Percentiles rank a stretch among this genome's conserved stretches.
phyloP scores from a whole-genome alignment of 1,284 basidiomycete species.

The Psilocybe mexicana region DNA sequence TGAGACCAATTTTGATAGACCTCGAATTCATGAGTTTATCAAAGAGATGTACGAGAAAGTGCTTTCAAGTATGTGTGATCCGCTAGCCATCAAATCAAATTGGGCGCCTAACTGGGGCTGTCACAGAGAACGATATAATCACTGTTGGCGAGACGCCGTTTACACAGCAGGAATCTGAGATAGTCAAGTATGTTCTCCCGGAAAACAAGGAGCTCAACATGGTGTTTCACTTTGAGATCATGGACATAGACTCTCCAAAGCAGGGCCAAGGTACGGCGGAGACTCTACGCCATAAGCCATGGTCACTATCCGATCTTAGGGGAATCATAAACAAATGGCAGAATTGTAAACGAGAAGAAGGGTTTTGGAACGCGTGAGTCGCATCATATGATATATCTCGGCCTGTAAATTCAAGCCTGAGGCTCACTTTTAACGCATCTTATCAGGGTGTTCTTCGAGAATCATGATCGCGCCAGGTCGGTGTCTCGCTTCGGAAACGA shows the following conservation, averaged over 20 bases:
- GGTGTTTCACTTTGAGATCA: constrained; percentile 68
- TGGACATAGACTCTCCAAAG: constrained; percentile 52
- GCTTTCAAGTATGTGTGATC: constrained; percentile 47
- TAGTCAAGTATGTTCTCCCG: constrained; percentile 63
- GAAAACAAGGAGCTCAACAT: constrained; percentile 65
- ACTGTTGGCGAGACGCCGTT: constrained; percentile 72
- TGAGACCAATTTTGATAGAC: constrained; percentile 35
- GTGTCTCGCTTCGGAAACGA: constrained; percentile 71
- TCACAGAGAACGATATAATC: constrained; percentile 52
- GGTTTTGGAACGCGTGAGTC: constrained; percentile 66
- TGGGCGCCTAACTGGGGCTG: neutral
- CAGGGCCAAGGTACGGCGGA: constrained; percentile 28
- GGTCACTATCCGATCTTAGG: constrained; percentile 60
- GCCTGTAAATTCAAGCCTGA: too few species aligned
- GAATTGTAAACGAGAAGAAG: constrained; percentile 50
- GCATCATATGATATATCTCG: neutral
- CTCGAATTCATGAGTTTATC: constrained; percentile 67
- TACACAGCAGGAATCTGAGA: constrained; percentile 48
- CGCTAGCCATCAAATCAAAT: neutral
- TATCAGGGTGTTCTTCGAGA: constrained; percentile 59
- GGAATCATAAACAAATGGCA: constrained; percentile 63
- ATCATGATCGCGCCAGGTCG: constrained; percentile 65
- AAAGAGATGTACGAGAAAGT: constrained; percentile 66
- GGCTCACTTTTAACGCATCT: neutral
- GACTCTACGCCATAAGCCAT: constrained; percentile 45